Percentiles rank a stretch among this genome's conserved stretches.
Evolutionary conservation across 208 protist genomes (phyloP).

Genomic region (Trypanosoma platydactyli): DNA sequence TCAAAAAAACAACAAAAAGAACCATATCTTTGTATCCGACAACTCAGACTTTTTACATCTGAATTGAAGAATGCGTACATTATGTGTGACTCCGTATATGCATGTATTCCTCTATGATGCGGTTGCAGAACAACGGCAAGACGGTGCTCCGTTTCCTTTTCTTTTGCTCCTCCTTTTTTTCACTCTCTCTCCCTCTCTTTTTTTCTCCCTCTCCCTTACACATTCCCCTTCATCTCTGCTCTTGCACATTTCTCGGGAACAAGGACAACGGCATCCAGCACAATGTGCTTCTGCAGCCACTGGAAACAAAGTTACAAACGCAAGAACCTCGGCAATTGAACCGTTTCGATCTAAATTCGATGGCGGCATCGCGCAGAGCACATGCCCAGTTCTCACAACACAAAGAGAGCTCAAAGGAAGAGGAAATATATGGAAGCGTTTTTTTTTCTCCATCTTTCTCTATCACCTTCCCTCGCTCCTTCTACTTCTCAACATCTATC

Average conservation of each 20-base stretch:
- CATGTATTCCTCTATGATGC: conserved; percentile 10
- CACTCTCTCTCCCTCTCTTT: neutral
- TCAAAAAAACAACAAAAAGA: conserved; percentile 5
- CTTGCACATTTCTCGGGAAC: neutral
- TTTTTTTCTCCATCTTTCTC: neutral
- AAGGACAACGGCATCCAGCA: too few relatives aligned
- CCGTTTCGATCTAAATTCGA: too few relatives aligned
- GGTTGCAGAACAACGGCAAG: neutral
- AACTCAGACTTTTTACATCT: too few relatives aligned
- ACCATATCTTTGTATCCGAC: too few relatives aligned
- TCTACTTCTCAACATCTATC: neutral
- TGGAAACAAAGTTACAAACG: too few relatives aligned
- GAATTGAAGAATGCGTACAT: neutral
- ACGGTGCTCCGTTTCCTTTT: conserved; percentile 2
- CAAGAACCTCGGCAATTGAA: too few relatives aligned
- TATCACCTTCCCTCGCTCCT: neutral
- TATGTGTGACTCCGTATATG: neutral
- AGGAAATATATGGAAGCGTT: neutral
- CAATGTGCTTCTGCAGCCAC: too few relatives aligned
- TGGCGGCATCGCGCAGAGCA: too few relatives aligned
- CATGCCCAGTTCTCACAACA: neutral
- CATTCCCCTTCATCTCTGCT: neutral
- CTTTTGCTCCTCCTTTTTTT: conserved; percentile 2
- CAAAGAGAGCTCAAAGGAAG: neutral
- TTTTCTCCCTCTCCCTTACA: neutral